Evolutionary conservation across 805 yeast species (phyloP).

Genomic region (Metahyphopichia silvanorum): DNA sequence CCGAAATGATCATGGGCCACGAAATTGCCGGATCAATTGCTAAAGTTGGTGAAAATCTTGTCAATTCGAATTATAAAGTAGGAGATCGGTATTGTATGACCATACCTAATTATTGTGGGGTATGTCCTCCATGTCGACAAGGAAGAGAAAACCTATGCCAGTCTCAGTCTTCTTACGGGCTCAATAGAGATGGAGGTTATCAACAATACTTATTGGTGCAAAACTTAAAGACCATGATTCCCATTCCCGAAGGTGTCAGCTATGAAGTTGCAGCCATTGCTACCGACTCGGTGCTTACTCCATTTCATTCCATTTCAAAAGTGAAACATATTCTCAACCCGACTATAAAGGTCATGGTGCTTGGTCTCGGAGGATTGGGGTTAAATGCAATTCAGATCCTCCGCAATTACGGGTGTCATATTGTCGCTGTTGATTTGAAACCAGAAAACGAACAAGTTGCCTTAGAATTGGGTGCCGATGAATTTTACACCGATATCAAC

Average conservation of each 20-base stretch:
- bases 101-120: constrained; percentile 32
- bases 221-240: constrained; percentile 32
- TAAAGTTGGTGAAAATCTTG: constrained; percentile 22
- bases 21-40: constrained; percentile 40
- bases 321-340: constrained; percentile 25
- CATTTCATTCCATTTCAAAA: constrained; percentile 39
- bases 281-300: constrained; percentile 41
- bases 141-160: constrained; percentile 33
- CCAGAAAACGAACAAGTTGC: constrained; percentile 24
- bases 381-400: constrained; percentile 41
- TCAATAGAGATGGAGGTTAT: constrained; percentile 39
- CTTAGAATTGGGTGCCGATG: constrained; percentile 37
- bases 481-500: constrained; percentile 30
- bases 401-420: constrained; percentile 25
- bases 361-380: constrained; percentile 44
- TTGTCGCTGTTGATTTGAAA: constrained; percentile 34
- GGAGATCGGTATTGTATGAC: constrained; percentile 30
- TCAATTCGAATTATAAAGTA: constrained; percentile 13
- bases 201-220: constrained; percentile 35
- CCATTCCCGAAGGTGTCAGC: constrained; percentile 37
- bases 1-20: constrained; percentile 41
- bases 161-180: constrained; percentile 28
- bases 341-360: constrained; percentile 31
- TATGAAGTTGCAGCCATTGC: constrained; percentile 40
- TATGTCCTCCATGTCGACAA: constrained; percentile 28